Evolutionary conservation across 495 filamentous ascomycete species (phyloP).

Genomic region (Talaromyces adpressus): DNA sequence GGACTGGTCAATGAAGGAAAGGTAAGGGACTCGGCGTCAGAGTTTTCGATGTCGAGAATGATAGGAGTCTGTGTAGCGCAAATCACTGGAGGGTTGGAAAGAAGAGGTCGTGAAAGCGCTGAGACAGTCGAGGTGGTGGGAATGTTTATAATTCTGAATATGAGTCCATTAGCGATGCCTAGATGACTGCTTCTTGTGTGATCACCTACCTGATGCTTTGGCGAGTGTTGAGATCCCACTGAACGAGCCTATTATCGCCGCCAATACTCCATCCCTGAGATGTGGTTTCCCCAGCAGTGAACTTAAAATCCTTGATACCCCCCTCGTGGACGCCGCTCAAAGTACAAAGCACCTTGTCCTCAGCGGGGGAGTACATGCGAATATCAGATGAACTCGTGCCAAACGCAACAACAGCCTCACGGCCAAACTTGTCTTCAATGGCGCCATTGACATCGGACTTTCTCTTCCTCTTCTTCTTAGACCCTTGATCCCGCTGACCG

Average conservation of each 20-base stretch:
- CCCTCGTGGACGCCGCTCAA: conserved; percentile 45
- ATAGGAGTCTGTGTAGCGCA: conserved; percentile 51
- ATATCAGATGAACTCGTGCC: conserved; percentile 49
- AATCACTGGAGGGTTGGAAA: conserved; percentile 39
- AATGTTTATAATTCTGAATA: conserved; percentile 38
- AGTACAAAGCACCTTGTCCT: conserved; percentile 43
- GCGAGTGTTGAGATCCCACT: conserved; percentile 49
- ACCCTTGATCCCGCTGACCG: conserved; percentile 22
- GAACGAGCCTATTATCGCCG: conserved; percentile 51
- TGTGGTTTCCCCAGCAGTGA: conserved; percentile 33
- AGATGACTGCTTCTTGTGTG: conserved; percentile 6
- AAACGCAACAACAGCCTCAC: conserved; percentile 44
- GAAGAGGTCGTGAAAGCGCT: conserved; percentile 33
- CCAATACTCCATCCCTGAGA: conserved; percentile 54
- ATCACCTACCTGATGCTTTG: conserved; percentile 36
- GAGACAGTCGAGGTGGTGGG: conserved; percentile 35
- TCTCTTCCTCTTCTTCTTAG: conserved; percentile 55
- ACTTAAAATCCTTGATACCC: conserved; percentile 51
- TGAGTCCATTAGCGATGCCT: neutral
- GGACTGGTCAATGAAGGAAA: conserved; percentile 49
- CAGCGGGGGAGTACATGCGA: conserved; percentile 45
- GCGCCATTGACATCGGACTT: conserved; percentile 39
- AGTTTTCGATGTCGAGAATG: conserved; percentile 40
- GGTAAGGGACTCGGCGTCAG: conserved; percentile 27
- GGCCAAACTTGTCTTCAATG: conserved; percentile 14